These are phyloP conservation scores for Globisporangium nagaii DNA, from an alignment of 352 stramenopile genomes.

Conservation along the genomic window DNA sequence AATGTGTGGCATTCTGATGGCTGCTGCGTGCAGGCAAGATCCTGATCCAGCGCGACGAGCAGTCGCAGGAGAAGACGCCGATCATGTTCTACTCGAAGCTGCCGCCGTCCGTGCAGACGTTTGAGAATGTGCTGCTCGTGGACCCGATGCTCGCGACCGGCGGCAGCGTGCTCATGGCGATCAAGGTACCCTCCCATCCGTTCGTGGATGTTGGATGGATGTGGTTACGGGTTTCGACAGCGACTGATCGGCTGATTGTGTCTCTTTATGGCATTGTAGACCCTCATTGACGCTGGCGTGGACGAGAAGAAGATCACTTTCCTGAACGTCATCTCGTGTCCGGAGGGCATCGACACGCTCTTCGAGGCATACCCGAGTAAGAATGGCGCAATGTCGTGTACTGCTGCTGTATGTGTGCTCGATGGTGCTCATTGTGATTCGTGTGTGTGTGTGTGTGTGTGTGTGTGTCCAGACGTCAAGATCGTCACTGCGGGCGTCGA, in stretches of 20 bases:
- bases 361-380: constrained; percentile 62
- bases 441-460: not conserved
- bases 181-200: too few relatives aligned
- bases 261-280: constrained; percentile 21
- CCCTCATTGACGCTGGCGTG: constrained; percentile 81
- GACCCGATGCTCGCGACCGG: constrained; percentile 96
- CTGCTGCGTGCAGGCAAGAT: constrained; percentile 84
- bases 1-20: not conserved
- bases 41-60: constrained; percentile 95
- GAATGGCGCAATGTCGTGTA: constrained; percentile 17
- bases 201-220: not conserved
- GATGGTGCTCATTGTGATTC: too few relatives aligned
- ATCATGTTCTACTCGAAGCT: constrained; percentile 95
- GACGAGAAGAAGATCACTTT: constrained; percentile 91
- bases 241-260: too few relatives aligned
- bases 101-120: constrained; percentile 67
- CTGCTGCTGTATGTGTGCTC: not conserved
- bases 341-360: constrained; percentile 84
- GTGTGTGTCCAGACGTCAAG: constrained; percentile 38
- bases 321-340: constrained; percentile 92
- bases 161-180: constrained; percentile 86
- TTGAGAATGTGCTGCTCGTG: constrained; percentile 91
- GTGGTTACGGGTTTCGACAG: too few relatives aligned
- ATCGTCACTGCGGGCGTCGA: constrained; percentile 83
- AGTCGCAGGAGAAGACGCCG: constrained; percentile 74